Evolutionary conservation across 106 monocot genomes (phyloP).

Genomic region (Xerophyta viscosa): DNA sequence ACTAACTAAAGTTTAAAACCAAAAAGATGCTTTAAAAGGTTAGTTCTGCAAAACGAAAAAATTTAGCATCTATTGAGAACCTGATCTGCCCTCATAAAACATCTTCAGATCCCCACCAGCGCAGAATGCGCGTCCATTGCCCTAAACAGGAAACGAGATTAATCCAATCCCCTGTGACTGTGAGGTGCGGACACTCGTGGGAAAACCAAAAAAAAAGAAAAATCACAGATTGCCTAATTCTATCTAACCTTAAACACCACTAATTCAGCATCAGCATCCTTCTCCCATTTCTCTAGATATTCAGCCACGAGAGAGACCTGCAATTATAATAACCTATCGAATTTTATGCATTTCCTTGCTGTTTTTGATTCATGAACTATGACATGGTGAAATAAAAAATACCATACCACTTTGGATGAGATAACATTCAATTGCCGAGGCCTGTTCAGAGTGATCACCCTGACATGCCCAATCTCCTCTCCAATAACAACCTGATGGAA

Average conservation of each 20-base stretch:
- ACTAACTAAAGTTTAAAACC: too few species aligned
- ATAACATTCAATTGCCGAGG: conserved; percentile 87
- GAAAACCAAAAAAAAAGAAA: too few species aligned
- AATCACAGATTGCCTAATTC: background rate
- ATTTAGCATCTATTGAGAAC: too few species aligned
- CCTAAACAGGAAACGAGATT: conserved; percentile 22
- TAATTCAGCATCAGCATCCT: conserved; percentile 39
- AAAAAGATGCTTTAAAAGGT: too few species aligned
- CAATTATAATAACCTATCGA: conserved; percentile 3
- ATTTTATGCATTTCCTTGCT: too few species aligned
- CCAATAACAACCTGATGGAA: conserved; percentile 47
- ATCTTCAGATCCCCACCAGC: conserved; percentile 94
- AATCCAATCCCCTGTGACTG: too few species aligned
- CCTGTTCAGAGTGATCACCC: conserved; percentile 70
- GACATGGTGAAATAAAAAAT: background rate
- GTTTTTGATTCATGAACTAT: too few species aligned
- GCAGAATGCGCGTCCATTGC: conserved; percentile 71
- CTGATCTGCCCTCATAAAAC: conserved; percentile 74
- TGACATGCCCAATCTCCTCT: conserved; percentile 56
- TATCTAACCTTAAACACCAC: conserved; percentile 49
- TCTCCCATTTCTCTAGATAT: conserved; percentile 69
- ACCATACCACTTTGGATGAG: conserved; percentile 53
- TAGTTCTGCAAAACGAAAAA: too few species aligned
- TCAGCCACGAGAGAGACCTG: conserved; percentile 59
- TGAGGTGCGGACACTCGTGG: too few species aligned